Evolutionary conservation across 164 flowering plant species (phyloP), one percentile per base, ranked within the genome.

Genomic region (Nelumbo lutea): DNA sequence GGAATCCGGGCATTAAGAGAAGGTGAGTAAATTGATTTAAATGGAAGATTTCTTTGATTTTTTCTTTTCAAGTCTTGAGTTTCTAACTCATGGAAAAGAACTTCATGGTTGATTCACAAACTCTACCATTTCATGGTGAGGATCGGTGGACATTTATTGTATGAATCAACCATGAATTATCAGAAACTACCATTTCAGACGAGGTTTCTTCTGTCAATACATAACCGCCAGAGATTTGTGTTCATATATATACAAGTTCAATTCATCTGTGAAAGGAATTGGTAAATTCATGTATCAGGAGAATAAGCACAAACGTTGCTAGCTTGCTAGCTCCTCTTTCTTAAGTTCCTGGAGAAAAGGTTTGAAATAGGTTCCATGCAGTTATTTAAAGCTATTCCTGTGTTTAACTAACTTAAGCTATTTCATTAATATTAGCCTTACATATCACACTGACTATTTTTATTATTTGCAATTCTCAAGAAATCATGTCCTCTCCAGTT

Each of bases 1-100:
- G 94, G 75, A 87, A 83, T 79, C 82, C 87, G 70, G 90, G 89
- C 42, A 81, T 87, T 76, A 92, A 88, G 76, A 73, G 94, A 79
- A 88, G 97, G 97, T 88, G 60, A 72, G 69, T 3, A 50, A 53
- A 15, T 53, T 11, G 14, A 53, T 11, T 40, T 39, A 15, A 57
- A 44, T 38, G 53, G 46, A 27, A 63, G 9, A 5, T 42, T 52
- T 48, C 43, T 3, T 27, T 40, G 42, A 51, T 65, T 63, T 4
- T 46, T 45, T 63, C 40, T 44, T 3, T 38, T 2, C 42, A 42
- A 14, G 42, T 5, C 42, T 52, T 53, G 58, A 51, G 40, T 58
- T 10, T 53, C 60, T 51, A 51, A 51, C 11, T 51, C 11, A 51
- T 7, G 11, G 11, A 51, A 51, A 51, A 51, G 55, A 7, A 51